Evolutionary conservation across 768 basidiomycete species (phyloP), one percentile per base, ranked within the genome.

Genomic region (Pleurotus djamor): DNA sequence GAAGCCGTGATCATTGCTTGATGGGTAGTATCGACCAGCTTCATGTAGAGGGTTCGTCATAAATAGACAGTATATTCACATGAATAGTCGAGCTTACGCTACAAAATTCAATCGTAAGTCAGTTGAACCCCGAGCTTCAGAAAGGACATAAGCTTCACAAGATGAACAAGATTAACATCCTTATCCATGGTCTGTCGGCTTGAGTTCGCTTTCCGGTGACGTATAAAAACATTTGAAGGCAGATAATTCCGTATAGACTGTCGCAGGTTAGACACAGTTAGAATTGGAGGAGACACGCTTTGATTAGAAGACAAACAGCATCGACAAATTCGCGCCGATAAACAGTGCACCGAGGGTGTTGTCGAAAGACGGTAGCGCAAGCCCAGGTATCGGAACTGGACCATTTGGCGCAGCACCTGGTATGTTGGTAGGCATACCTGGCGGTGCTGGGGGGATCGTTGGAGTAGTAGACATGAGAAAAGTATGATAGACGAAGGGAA

Each of bases 191-290:
- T 13, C 16, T 14, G 34, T 59, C 58, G 9, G 12, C 28, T 8
- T 17, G 58, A 33, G 14, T n/a, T n/a, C 49, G 58, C 10, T 16
- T 7, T 4, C 35, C 34, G 6, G 58, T 59, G 33, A 41, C 32
- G 50, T 59, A 59, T 37, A 59, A 52, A 34, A 59, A 59, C 41
- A 59, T 59, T 32, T 59, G 58, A 5, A 59, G 50, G 38, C 58
- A 59, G 17, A 59, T 52, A 12, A 52, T 43, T 13, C 58, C 58
- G 32, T 52, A 59, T 43, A 59, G 32, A 13, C 58, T 59, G 8
- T n/a, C n/a, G n/a, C n/a, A n/a, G n/a, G n/a, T n/a, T n/a, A n/a
- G n/a, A n/a, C n/a, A n/a, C n/a, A n/a, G n/a, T n/a, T n/a, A n/a
- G n/a, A n/a, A n/a, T n/a, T n/a, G n/a, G n/a, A n/a, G n/a, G n/a